Evolutionary conservation across 2,329 filamentous ascomycete species (phyloP), one percentile per base, ranked within the genome.

Genomic region (Beauveria sp.): DNA sequence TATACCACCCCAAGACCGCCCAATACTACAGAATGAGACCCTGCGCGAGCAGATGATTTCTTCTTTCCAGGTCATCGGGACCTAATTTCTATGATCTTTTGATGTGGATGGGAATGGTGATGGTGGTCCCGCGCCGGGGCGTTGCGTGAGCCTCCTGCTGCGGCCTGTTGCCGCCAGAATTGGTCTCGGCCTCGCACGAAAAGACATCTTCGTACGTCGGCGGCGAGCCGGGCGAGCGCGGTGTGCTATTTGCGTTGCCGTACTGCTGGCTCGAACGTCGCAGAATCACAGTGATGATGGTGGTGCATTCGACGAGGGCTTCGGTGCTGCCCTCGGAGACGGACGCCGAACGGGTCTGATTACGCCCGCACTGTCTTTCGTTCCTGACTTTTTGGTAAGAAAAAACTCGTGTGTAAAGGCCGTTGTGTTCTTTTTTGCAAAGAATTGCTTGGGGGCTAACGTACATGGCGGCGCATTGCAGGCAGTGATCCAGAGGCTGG

Each of bases 401-500:
- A 22, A n/a, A 34, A 4, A 22, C 22, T 22, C 22, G 22, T 22
- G 22, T 22, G 2, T 22, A 22, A 22, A 22, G 3, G 22, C 22
- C 22, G 22, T 22, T 22, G 22, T 22, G 22, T 22, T 22, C 22
- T 22, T 22, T 22, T 22, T 22, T 22, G 22, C 22, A 22, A 22
- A 22, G 22, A 22, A 22, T 22, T 22, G 22, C 2, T 22, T 22
- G 22, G 22, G 22, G 22, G 3, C 22, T 1, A 16, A 45, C 59
- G 12, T 58, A 57, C 54, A 57, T 62, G 54, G 55, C 55, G 14
- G 40, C 55, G 45, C 61, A 63, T 12, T 50, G 43, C 2, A 63
- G 43, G 51, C 61, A 63, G 45, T 63, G 54, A 22, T 59, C 56
- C 6, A 60, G 50, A 51, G 61, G 49, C 45, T 63, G 61, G 9